Evolutionary conservation across 2,329 filamentous ascomycete species (phyloP), one percentile per base, ranked within the genome.

Genomic region (Neopestalotiopsis sp.): DNA sequence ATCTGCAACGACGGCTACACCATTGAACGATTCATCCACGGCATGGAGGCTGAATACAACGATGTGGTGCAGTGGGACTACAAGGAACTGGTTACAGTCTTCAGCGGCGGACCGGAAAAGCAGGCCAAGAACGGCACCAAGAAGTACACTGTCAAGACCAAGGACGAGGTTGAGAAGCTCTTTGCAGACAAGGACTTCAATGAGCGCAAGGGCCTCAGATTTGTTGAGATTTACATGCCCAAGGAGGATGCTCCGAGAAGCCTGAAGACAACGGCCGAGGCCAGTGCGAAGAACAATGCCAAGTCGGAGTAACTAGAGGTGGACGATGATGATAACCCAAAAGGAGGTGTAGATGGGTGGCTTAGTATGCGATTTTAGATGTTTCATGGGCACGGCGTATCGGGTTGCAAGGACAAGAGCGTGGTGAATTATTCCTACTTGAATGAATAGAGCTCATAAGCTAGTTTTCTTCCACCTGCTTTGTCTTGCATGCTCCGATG

Each of bases 1-100:
- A 91, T 97, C 73, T 94, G 92, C 85, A 97, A 97, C 78, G 89
- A 95, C 56, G 94, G 94, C 12, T 97, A 93, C 82, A 96, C 94
- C 10, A 96, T 97, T 78, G 94, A 97, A 82, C 90, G 94, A 38
- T 92, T 89, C 79, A 97, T 97, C 75, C 94, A 97, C 80, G 94
- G 94, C 66, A 92, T 92, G 89, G 85, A 94, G 9, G 92, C 89
- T 40, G 79, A 77, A 32, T 97, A 97, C 84, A 97, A 97, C 77
- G 93, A 97, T 76, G 90, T 97, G 68, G 86, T 88, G 69, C 79
- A 84, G 12, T 97, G 94, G 94, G 85, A 91, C 65, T 92, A 91
- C 84, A 89, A 89, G 78, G 88, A 90, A 24, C 80, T 94, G 0
- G 87, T 92, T 2, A 84, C 85, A 4, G 66, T 89, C 0, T 94